phyloP scores from a whole-genome alignment of 2,329 filamentous ascomycete genomes.

The Grosmannia huntii region DNA sequence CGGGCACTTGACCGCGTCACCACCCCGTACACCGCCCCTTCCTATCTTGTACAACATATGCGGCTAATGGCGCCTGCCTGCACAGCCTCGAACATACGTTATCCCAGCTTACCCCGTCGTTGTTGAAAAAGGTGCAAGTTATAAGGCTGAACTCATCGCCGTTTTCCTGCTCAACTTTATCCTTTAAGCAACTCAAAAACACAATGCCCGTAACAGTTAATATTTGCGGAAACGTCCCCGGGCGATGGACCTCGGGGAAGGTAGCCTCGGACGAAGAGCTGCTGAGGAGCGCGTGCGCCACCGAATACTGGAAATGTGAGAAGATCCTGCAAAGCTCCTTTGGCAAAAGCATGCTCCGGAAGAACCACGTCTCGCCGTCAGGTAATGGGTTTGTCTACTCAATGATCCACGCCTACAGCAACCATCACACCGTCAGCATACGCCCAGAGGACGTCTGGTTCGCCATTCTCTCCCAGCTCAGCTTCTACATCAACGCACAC shows the following conservation, averaged over 20 bases:
- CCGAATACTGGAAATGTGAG: background rate
- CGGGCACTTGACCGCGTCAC: background rate
- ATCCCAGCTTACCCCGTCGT: background rate
- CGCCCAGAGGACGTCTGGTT: conserved; percentile 39
- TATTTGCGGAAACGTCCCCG: background rate
- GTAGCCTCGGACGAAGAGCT: background rate
- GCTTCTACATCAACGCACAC: background rate
- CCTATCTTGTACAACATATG: background rate
- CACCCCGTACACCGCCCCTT: background rate
- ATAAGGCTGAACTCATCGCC: background rate
- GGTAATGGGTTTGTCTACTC: background rate
- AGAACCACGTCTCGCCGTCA: background rate
- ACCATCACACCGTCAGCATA: conserved; percentile 28
- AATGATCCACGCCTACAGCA: conserved; percentile 22
- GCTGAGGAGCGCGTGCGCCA: background rate
- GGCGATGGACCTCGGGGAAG: background rate
- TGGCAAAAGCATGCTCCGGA: background rate
- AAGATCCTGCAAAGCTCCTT: background rate
- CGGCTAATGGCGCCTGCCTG: background rate
- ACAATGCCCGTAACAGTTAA: background rate
- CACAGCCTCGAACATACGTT: background rate
- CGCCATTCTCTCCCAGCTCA: conserved; percentile 23
- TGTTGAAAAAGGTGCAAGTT: background rate
- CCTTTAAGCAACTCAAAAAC: background rate
- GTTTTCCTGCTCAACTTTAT: background rate